Percentiles rank a stretch among this genome's conserved stretches.
phyloP scores from a whole-genome alignment of 371 early-diverging fungal species.

The Zopfochytrium polystomum region DNA sequence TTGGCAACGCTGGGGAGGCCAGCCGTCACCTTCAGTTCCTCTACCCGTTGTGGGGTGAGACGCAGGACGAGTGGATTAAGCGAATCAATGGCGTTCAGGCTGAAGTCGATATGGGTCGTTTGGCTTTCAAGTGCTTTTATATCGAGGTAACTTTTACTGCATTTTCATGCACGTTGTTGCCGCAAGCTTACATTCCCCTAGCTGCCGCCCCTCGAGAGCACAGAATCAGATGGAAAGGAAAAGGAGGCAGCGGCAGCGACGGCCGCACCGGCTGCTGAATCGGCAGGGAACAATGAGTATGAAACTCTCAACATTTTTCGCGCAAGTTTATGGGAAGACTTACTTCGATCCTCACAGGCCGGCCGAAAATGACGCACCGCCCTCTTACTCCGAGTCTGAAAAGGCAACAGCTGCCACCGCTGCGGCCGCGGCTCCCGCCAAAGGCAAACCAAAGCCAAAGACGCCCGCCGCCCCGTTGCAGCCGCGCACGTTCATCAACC shows the following conservation, averaged over 20 bases:
- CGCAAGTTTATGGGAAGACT: no score
- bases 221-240: no score
- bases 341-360: no score
- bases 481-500: constrained; percentile 33
- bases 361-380: no score
- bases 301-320: no score
- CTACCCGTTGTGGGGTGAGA: constrained; percentile 47
- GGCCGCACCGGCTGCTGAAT: no score
- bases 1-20: constrained; percentile 33
- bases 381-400: no score
- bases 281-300: no score
- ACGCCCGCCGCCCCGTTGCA: not conserved
- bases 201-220: no score
- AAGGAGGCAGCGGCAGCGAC: no score
- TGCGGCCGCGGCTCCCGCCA: constrained; percentile 1
- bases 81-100: constrained; percentile 27
- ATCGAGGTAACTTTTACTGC: constrained; percentile 19
- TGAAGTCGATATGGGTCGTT: constrained; percentile 15
- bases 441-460: not conserved
- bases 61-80: constrained; percentile 13
- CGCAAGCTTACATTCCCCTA: not conserved
- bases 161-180: not conserved
- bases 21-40: constrained; percentile 43
- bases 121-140: constrained; percentile 36
- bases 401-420: constrained; percentile 1